Percentiles rank a stretch among this genome's conserved stretches.
Conservation (phyloP, 768 basidiomycete genomes). For the Nidularia pulvinata region DNA sequence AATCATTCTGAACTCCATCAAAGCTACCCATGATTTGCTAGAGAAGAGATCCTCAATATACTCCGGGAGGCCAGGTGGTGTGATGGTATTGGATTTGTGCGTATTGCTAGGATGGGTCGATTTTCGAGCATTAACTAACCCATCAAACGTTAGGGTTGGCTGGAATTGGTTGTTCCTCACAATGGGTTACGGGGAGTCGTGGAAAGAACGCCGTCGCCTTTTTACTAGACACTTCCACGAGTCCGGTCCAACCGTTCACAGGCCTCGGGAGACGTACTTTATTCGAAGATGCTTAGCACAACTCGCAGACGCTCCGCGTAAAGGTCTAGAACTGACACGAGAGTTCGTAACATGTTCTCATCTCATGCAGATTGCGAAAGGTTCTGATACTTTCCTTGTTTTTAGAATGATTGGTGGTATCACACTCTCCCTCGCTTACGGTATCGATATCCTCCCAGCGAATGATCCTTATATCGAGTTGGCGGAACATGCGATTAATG, state of each 20-base stretch:
- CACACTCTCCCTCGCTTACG: neutral
- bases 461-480: neutral
- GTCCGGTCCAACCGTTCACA: neutral
- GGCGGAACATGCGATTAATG: neutral
- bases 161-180: neutral
- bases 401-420: neutral
- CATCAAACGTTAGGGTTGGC: neutral
- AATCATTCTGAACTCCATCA: neutral
- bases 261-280: neutral
- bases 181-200: neutral
- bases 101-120: neutral
- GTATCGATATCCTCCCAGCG: neutral
- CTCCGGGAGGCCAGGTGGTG: constrained; percentile 1
- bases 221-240: neutral
- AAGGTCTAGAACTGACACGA: neutral
- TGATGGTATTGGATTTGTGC: neutral
- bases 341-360: neutral
- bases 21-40: constrained; percentile 1
- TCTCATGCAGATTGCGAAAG: neutral
- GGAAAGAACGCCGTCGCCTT: neutral
- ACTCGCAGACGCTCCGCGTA: neutral
- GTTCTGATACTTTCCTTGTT: neutral
- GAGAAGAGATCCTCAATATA: constrained; percentile 2
- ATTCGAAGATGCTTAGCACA: neutral
- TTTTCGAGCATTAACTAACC: neutral